Base-by-base conservation (phyloP, 2,329 filamentous ascomycete species). In the Microsporum canis region DNA sequence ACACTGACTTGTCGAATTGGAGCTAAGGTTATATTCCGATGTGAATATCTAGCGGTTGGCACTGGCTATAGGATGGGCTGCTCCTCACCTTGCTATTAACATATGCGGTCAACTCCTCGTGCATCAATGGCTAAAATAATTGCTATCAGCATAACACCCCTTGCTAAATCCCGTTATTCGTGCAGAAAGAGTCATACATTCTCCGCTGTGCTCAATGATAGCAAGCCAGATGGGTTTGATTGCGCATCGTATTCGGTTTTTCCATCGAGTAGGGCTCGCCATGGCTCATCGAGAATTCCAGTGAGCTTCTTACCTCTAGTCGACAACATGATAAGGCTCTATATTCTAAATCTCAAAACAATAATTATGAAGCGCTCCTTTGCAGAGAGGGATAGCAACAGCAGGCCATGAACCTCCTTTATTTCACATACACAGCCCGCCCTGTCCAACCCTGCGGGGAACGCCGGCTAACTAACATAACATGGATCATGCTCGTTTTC, bases 81-180 rank as follows among this genome's bases (percentile, higher is more conserved):
- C 34, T 7, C 47, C 66, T 58, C 49, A 71, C 72, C 61, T 76
- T 72, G 29, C 71, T 65, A 45, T 73, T 73, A 39, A 76, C 69
- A 62, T 73, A 78, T 6, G 71, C 66, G 10, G 70, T 67, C 23
- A 78, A 68, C 27, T 77, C 72, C 10, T 69, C 63, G 8, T 71
- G 70, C 66, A 77, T 72, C 14, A 71, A 66, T 59, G 66, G 64
- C 76, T 78, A 58, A 1, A 23, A n/a, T 43, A 7, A 43, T 29
- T 23, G 12, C 10, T 3, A 38, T 47, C 47, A 34, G 31, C 49
- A 29, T 63, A 57, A 43, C 6, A 29, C 17, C 17, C 17, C 17
- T 17, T 43, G 27, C 2, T 2, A 38, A 6, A 10, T 14, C 4
- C 14, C 12, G 1, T n/a, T 33, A 34, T n/a, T 57, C 17, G 34